Conservation (phyloP, 441 rosid species). For the Metrosideros polymorpha region DNA sequence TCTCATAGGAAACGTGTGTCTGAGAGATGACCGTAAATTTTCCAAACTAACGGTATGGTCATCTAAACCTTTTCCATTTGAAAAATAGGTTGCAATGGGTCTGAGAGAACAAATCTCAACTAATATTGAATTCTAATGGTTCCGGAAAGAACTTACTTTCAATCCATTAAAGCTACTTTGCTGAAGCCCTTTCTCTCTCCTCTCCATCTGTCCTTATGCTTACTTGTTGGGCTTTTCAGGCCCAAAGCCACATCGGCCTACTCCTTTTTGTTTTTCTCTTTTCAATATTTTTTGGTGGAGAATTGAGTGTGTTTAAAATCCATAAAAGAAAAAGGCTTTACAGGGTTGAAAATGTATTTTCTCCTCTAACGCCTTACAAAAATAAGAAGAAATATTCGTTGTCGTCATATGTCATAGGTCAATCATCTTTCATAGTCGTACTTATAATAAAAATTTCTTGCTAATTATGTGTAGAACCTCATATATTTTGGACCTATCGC, state of each 20-base stretch:
- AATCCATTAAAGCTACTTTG: neutral
- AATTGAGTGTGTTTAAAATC: neutral
- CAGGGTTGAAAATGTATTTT: neutral
- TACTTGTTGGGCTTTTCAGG: neutral
- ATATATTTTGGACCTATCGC: neutral
- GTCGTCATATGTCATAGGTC: neutral
- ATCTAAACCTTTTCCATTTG: no score
- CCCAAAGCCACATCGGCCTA: neutral
- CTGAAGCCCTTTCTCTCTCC: no score
- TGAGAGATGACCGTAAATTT: no score
- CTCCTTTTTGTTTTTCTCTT: neutral
- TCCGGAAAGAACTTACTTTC: neutral
- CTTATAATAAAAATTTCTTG: neutral
- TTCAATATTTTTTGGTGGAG: no score
- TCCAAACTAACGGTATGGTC: no score
- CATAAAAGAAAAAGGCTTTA: neutral
- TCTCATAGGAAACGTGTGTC: no score
- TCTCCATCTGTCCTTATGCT: neutral
- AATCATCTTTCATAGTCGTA: neutral
- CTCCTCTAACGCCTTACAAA: neutral
- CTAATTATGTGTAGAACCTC: no score
- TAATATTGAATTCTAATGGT: neutral
- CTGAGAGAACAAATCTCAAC: neutral
- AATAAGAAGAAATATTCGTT: no score
- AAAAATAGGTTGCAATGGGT: neutral